Conservation (phyloP, 192 early-diverging fungal genomes). For the Geranomyces variabilis region DNA sequence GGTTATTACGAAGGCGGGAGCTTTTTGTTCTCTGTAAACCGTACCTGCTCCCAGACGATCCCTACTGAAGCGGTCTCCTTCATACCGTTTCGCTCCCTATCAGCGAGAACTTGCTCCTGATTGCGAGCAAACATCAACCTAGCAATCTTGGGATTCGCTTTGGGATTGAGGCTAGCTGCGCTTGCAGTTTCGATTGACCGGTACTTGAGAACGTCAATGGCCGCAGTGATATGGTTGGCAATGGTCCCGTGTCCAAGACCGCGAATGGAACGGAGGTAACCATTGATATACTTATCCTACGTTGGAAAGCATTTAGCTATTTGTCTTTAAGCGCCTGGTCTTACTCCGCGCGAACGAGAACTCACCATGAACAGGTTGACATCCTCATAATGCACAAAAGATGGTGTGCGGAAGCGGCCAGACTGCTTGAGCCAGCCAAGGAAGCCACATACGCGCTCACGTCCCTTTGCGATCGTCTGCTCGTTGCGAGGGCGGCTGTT, state of each 20-base stretch:
- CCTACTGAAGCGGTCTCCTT: slow-evolving; percentile 2
- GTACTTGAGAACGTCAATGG: slow-evolving; percentile 18
- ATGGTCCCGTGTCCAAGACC: slow-evolving; percentile 13
- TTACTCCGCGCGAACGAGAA: neutral
- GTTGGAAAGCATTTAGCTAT: neutral
- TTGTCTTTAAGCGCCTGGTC: neutral
- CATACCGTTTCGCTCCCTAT: slow-evolving; percentile 15
- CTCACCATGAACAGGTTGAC: slow-evolving; percentile 18
- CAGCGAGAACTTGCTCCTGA: slow-evolving; percentile 10
- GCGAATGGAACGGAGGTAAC: slow-evolving; percentile 11
- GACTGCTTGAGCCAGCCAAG: slow-evolving; percentile 27
- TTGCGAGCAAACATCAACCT: slow-evolving; percentile 10
- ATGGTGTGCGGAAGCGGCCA: slow-evolving; percentile 6
- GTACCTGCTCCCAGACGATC: slow-evolving; percentile 27
- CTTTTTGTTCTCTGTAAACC: neutral
- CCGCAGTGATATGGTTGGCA: slow-evolving; percentile 13
- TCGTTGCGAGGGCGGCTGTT: slow-evolving; percentile 13
- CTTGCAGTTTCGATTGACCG: neutral
- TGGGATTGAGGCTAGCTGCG: slow-evolving; percentile 1
- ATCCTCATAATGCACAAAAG: slow-evolving; percentile 20
- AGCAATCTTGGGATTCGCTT: slow-evolving; percentile 10
- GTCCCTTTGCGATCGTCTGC: slow-evolving; percentile 19
- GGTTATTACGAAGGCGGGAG: neutral
- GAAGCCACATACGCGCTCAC: slow-evolving; percentile 22
- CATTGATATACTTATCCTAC: slow-evolving; percentile 17